Evolutionary conservation across 2,329 filamentous ascomycete species (phyloP), one percentile per base, ranked within the genome.

Genomic region (Blastomyces gilchristii): DNA sequence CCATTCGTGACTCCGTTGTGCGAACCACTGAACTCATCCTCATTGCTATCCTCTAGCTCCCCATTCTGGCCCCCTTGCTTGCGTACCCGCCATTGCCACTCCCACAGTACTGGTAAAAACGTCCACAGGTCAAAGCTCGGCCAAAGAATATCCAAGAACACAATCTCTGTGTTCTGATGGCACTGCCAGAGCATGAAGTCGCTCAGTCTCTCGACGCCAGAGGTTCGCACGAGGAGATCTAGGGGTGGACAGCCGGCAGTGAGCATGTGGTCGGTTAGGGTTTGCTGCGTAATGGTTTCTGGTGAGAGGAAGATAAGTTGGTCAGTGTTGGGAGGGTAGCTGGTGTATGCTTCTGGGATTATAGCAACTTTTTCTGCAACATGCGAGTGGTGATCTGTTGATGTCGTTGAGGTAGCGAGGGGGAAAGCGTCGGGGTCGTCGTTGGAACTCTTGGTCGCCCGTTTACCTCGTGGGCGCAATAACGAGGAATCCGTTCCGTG

Each of bases 151-250:
- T 96, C 85, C 63, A 97, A 78, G 73, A 97, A 99, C 64, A 95
- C 90, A 67, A 99, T 88, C 65, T 96, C 89, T 0, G 94, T 97
- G 67, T 93, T 82, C 72, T 96, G 85, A 72, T 97, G 92, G 70
- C 90, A 94, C 76, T 99, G 94, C 94, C 94, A 99, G 43, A 99
- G 85, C 92, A 99, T 94, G 71, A 97, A 99, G 74, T 99, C 94
- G 72, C 91, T 97, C 64, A 99, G 80, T 58, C 94, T 84, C 75
- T 92, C 88, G 16, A 99, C 94, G 37, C 92, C 93, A 66, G 91
- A 97, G 4, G 94, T 99, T 60, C 94, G 86, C 60, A 99, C 83
- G 62, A 99, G 86, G 14, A 99, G 82, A 72, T 99, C 94, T 52
- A 97, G 79, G 0, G 94, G 94, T 18, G 94, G 94, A 66, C 89